A percentile compares a stretch with the other conserved stretches of the same genome.
Evolutionary conservation across 2,329 filamentous ascomycete species (phyloP).

Genomic region (Epichloe sibirici): DNA sequence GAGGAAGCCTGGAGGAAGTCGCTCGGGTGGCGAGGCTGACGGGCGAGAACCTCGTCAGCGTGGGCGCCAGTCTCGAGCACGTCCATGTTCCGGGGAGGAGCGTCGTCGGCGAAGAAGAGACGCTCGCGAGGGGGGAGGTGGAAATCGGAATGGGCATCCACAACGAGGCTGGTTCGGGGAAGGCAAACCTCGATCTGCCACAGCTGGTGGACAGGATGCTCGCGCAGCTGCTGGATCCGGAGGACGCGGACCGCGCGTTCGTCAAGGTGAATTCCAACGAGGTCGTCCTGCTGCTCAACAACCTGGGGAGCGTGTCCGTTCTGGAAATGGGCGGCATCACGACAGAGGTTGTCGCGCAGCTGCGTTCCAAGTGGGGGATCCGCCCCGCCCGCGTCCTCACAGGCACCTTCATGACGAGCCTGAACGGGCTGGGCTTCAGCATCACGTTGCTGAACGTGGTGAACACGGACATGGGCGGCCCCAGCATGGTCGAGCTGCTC

Average conservation of each 20-base stretch:
- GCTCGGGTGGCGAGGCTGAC: constrained; percentile 57
- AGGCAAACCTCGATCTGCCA: constrained; percentile 38
- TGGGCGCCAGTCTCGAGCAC: constrained; percentile 76
- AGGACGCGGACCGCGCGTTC: constrained; percentile 60
- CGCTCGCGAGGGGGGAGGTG: constrained; percentile 42
- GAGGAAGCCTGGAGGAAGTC: constrained; percentile 57
- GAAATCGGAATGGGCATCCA: constrained; percentile 70
- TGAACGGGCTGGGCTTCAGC: constrained; percentile 67
- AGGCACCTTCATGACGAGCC: constrained; percentile 67
- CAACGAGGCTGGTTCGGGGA: constrained; percentile 51
- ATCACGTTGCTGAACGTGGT: constrained; percentile 56
- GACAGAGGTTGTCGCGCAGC: constrained; percentile 52
- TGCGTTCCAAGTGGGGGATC: constrained; percentile 45
- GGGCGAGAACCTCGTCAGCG: constrained; percentile 67
- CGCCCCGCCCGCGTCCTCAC: constrained; percentile 54
- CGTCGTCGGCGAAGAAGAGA: constrained; percentile 39
- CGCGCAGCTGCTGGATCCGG: constrained; percentile 51
- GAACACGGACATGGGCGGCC: constrained; percentile 43
- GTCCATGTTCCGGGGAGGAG: constrained; percentile 84
- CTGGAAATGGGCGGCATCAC: constrained; percentile 63
- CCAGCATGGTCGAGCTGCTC: constrained; percentile 55
- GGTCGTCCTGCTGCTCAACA: constrained; percentile 61
- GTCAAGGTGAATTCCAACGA: constrained; percentile 49
- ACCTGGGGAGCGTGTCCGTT: constrained; percentile 60
- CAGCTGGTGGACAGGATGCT: constrained; percentile 54